Percentiles rank a stretch among this genome's conserved stretches.
These are phyloP conservation scores for Alopecurus myosuroides DNA, from an alignment of 176 grass and related monocot species.

Conservation along the genomic window DNA sequence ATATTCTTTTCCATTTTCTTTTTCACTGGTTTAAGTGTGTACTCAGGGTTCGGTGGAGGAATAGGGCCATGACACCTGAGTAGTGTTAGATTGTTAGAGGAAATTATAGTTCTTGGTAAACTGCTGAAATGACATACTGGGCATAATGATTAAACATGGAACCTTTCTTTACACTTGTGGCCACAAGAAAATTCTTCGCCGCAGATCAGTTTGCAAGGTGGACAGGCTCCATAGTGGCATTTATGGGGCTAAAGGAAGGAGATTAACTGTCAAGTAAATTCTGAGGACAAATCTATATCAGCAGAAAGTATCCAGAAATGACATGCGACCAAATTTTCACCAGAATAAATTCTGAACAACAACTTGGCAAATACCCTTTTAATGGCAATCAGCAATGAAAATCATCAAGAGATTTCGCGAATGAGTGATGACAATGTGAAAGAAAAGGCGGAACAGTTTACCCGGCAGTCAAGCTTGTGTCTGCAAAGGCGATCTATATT, in stretches of 20 bases:
- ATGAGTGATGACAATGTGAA: neutral
- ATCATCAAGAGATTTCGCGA: neutral
- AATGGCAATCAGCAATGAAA: neutral
- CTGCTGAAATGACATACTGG: neutral
- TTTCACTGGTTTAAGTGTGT: slow-evolving; percentile 79
- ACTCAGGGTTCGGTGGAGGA: slow-evolving; percentile 86
- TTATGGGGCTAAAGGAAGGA: slow-evolving; percentile 73
- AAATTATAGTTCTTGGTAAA: neutral
- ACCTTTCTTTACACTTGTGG: slow-evolving; percentile 94
- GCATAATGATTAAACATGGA: neutral
- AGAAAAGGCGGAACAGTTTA: slow-evolving; percentile 24
- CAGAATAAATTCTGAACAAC: slow-evolving; percentile 3
- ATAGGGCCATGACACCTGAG: slow-evolving; percentile 80
- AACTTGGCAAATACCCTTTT: neutral
- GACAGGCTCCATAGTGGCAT: slow-evolving; percentile 97
- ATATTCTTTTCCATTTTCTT: slow-evolving; percentile 60
- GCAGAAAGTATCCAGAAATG: slow-evolving; percentile 18
- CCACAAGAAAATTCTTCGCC: slow-evolving; percentile 79
- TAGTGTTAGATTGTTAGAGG: neutral
- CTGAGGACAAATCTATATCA: neutral
- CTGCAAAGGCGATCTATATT: slow-evolving; percentile 74
- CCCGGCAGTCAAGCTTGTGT: slow-evolving; percentile 73
- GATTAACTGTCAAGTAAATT: slow-evolving; percentile 12
- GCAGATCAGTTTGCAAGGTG: slow-evolving; percentile 82
- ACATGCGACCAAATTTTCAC: neutral